A percentile compares a stretch with the other conserved stretches of the same genome.
These are phyloP conservation scores for Fusarium acutatum DNA, from an alignment of 2,329 filamentous ascomycete genomes.

Conservation along the genomic window DNA sequence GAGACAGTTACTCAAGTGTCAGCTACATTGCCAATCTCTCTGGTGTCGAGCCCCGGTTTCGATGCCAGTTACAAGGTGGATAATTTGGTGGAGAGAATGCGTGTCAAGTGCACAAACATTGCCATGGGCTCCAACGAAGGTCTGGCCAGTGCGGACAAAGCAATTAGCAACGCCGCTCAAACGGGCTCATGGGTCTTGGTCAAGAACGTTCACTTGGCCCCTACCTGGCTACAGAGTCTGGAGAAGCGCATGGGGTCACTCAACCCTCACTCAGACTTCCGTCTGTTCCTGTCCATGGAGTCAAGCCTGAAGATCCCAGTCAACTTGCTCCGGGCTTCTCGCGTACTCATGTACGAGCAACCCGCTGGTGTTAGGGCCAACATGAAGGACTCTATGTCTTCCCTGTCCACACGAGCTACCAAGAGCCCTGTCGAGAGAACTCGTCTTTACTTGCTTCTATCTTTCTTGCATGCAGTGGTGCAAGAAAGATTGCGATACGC, in stretches of 20 bases:
- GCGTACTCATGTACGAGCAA: constrained; percentile 97
- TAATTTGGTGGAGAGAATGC: constrained; percentile 84
- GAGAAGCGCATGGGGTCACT: constrained; percentile 97
- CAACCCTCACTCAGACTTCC: constrained; percentile 92
- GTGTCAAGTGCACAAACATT: constrained; percentile 90
- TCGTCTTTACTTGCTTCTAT: constrained; percentile 88
- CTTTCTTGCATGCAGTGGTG: constrained; percentile 94
- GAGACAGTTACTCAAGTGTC: constrained; percentile 86
- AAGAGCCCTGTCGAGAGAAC: constrained; percentile 91
- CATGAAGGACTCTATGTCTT: constrained; percentile 96
- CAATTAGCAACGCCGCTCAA: constrained; percentile 90
- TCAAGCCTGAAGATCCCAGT: constrained; percentile 96
- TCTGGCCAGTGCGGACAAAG: constrained; percentile 91
- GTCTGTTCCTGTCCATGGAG: constrained; percentile 98
- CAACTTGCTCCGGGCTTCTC: constrained; percentile 90
- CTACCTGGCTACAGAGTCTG: constrained; percentile 94
- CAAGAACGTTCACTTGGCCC: constrained; percentile 98
- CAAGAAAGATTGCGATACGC: constrained; percentile 96
- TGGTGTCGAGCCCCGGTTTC: constrained; percentile 95
- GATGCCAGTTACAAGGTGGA: constrained; percentile 99
- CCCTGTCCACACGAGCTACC: constrained; percentile 76
- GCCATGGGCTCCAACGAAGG: constrained; percentile 99
- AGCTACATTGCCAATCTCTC: constrained; percentile 83
- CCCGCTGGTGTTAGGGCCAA: constrained; percentile 96
- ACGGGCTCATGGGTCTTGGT: constrained; percentile 95